phyloP scores from a whole-genome alignment of 75 land plant species.

The Sequoiadendron giganteum region DNA sequence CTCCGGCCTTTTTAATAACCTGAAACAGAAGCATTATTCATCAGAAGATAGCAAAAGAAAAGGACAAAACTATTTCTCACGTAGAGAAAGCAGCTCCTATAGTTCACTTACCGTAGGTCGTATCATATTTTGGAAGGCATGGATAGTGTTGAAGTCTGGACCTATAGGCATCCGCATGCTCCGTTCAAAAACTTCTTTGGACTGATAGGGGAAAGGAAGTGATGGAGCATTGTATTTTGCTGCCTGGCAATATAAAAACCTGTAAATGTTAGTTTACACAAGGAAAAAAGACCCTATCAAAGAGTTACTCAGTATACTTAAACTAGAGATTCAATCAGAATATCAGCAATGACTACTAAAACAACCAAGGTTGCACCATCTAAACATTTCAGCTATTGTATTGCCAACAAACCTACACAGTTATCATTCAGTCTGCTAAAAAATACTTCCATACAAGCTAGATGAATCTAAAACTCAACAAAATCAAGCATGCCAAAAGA shows the following conservation, averaged over 20 bases:
- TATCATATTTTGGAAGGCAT: constrained; percentile 58
- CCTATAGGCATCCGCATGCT: constrained; percentile 93
- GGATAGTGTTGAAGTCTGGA: constrained; percentile 82
- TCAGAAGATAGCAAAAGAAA: constrained; percentile 7
- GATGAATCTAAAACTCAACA: too few species aligned
- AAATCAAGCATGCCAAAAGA: neutral
- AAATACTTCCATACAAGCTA: neutral
- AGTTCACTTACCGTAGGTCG: constrained; percentile 74
- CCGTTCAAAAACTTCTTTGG: constrained; percentile 64
- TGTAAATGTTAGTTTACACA: neutral
- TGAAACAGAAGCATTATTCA: constrained; percentile 21
- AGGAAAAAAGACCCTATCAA: neutral
- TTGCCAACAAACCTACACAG: neutral
- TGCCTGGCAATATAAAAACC: constrained; percentile 43
- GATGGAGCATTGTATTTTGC: constrained; percentile 53
- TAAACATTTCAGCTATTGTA: neutral
- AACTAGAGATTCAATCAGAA: neutral
- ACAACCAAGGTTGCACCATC: neutral
- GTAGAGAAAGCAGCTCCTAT: neutral
- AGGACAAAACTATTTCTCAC: neutral
- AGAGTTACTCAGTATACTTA: neutral
- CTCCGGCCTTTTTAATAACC: constrained; percentile 73
- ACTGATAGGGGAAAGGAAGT: constrained; percentile 59
- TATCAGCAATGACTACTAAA: neutral
- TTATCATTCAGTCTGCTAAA: neutral